Base-by-base conservation (phyloP, 2,329 filamentous ascomycete species). In the Ophiosphaerella korrae region DNA sequence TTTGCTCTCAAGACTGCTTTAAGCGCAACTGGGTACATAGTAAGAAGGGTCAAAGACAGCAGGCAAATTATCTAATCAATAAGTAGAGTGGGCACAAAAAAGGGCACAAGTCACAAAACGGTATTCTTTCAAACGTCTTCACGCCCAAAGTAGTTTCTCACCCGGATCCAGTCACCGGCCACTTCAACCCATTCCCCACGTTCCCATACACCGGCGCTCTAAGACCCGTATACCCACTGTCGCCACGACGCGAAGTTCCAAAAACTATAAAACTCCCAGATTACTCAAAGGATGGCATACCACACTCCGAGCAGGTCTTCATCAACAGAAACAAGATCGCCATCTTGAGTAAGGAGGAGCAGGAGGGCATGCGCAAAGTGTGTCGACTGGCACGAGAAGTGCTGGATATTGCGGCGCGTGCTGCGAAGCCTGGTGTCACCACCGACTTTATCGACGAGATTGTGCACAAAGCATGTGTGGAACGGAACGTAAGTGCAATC, bases 1-100 rank as follows among this genome's bases (percentile, higher is more conserved):
- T 97, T 79, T 99, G 94, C 80, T 92, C 92, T 24, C 94, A 99
- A 75, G 94, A 97, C 66, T 99, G 94, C 81, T 99, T 99, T 79
- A 97, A 97, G 82, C 88, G 87, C 75, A 99, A 92, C 80, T 99
- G 94, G 94, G 94, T 97, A 86, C 66, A 62, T 63, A 60, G 51
- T 63, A 60, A 58, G 52, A 59, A 41, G n/a, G 23, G 18, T 40
- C 43, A 36, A 38, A 42, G 18, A 36, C 26, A 50, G 41, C 48
- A 53, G 49, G 42, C 36, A 43, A 42, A 48, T 43, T 41, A 45
- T 53, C 66, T 71, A 64, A 71, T 53, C 26, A 40, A 33, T 38
- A 49, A 14, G 45, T 67, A 97, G 92, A 80, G 78, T 74, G 85
- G 87, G 55, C 93, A 97, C 80, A 97, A 97, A 78, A 76, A 81